Base-by-base conservation (phyloP, 1,284 basidiomycete genomes). In the Trichosporon inkin region DNA sequence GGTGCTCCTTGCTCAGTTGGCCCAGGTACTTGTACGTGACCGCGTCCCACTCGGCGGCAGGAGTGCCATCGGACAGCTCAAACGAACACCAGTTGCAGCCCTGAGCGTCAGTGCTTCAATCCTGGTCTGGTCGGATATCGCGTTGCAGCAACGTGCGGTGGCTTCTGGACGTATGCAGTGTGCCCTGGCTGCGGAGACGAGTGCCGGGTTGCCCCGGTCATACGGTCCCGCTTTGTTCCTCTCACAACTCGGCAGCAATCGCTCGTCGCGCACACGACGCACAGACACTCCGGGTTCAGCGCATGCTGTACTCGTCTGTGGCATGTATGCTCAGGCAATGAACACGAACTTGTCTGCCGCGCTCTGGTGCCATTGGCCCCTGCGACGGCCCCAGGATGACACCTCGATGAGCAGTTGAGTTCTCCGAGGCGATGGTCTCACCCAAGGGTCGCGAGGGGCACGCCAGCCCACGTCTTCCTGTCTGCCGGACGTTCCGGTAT, bases 31-130 rank as follows among this genome's bases (percentile, higher is more conserved):
- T 68, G 62, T 69, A 74, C 3, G 68, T 70, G 47, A 63, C 66
- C 19, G 61, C 56, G 56, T 79, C 75, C 81, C 66, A 75, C 60
- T 69, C 71, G 58, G 68, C 84, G 78, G 78, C 82, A 76, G 58
- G 74, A 64, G 63, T 63, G n/a, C 49, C 41, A 20, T 39, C 59
- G 24, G 60, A 57, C 28, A 69, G 71, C 24, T 79, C 81, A 60
- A 84, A 83, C 10, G 86, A 84, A 24, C 81, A 82, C 86, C 86
- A 88, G 72, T 86, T 86, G 51, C 86, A 86, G 14, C 86, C 86
- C 82, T 86, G 67, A n/a, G 0, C 16, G 44, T 40, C 28, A 28
- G 54, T n/a, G 3, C 40, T 41, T 19, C n/a, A 6, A n/a, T 19
- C 14, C 11, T 20, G 19, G 17, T 17, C 16, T 52, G 14, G 22